phyloP scores from a whole-genome alignment of 306 rosid species.

The Quercus agrifolia region DNA sequence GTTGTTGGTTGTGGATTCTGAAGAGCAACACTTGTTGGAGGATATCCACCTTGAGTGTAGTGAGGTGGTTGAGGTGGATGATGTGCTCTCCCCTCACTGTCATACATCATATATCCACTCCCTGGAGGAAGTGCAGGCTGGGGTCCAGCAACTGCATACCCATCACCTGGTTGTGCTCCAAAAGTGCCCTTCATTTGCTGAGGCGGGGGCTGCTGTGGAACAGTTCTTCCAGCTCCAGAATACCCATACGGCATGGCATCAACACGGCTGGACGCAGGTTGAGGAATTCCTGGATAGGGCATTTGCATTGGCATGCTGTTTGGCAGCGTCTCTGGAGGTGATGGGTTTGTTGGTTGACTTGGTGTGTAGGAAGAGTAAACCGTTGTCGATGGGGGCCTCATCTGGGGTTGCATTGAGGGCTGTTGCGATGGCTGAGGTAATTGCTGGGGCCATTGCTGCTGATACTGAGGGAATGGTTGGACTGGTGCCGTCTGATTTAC shows the following conservation, averaged over 20 bases:
- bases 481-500: slow-evolving; percentile 52
- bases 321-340: slow-evolving; percentile 62
- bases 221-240: slow-evolving; percentile 61
- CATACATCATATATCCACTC: slow-evolving; percentile 78
- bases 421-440: slow-evolving; percentile 52
- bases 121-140: slow-evolving; percentile 61
- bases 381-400: slow-evolving; percentile 50
- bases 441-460: slow-evolving; percentile 44
- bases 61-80: slow-evolving; percentile 62
- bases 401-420: slow-evolving; percentile 62
- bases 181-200: slow-evolving; percentile 68
- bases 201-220: slow-evolving; percentile 72
- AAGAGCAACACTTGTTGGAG: slow-evolving; percentile 61
- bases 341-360: slow-evolving; percentile 55
- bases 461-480: slow-evolving; percentile 79
- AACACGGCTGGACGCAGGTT: slow-evolving; percentile 53
- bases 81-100: slow-evolving; percentile 65
- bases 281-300: slow-evolving; percentile 68
- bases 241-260: slow-evolving; percentile 76
- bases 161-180: slow-evolving; percentile 55
- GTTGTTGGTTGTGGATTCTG: slow-evolving; percentile 47
- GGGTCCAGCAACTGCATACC: slow-evolving; percentile 49
- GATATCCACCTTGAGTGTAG: slow-evolving; percentile 68
- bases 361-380: slow-evolving; percentile 66
- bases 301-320: slow-evolving; percentile 92